phyloP scores from a whole-genome alignment of 2,329 filamentous ascomycete species.

The Alternaria triticina region DNA sequence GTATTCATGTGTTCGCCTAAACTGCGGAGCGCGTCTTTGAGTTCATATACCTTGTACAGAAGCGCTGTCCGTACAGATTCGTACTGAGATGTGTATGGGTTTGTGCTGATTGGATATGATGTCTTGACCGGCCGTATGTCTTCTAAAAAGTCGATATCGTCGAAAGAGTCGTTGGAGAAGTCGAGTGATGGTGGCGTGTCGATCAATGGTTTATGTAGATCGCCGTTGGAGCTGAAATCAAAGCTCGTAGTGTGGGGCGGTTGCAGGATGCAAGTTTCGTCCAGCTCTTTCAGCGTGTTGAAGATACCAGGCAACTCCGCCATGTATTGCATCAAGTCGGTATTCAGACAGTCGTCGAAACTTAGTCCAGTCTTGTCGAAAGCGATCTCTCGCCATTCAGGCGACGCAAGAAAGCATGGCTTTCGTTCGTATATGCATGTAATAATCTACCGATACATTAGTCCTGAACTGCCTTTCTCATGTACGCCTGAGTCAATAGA shows the following conservation, averaged over 20 bases:
- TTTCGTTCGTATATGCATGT: conserved; percentile 40
- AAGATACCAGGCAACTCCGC: conserved; percentile 36
- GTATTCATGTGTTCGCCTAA: conserved; percentile 27
- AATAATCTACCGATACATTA: conserved; percentile 32
- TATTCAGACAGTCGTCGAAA: conserved; percentile 36
- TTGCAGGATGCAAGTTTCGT: conserved; percentile 1
- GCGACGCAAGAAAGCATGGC: conserved; percentile 38
- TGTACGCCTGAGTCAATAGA: not conserved
- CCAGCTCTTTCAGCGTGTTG: conserved; percentile 32
- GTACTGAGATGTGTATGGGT: not conserved
- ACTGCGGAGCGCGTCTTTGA: conserved; percentile 30
- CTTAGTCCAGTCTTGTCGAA: conserved; percentile 39
- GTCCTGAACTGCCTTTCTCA: not conserved
- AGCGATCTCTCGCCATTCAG: conserved; percentile 41
- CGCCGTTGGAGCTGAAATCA: conserved; percentile 5
- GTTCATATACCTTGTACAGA: conserved; percentile 29
- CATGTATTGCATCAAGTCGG: conserved; percentile 37
- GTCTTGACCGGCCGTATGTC: conserved; percentile 16
- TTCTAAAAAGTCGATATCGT: conserved; percentile 18
- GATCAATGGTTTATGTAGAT: conserved; percentile 7
- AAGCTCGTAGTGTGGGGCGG: conserved; percentile 1
- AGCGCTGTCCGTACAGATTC: conserved; percentile 19
- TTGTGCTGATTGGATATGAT: not conserved
- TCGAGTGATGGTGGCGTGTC: conserved; percentile 28
- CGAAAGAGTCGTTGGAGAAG: conserved; percentile 24